A percentile compares a stretch with the other conserved stretches of the same genome.
Evolutionary conservation across 2,329 filamentous ascomycete genomes (phyloP).

Genomic region (Cladosporium halotolerans): DNA sequence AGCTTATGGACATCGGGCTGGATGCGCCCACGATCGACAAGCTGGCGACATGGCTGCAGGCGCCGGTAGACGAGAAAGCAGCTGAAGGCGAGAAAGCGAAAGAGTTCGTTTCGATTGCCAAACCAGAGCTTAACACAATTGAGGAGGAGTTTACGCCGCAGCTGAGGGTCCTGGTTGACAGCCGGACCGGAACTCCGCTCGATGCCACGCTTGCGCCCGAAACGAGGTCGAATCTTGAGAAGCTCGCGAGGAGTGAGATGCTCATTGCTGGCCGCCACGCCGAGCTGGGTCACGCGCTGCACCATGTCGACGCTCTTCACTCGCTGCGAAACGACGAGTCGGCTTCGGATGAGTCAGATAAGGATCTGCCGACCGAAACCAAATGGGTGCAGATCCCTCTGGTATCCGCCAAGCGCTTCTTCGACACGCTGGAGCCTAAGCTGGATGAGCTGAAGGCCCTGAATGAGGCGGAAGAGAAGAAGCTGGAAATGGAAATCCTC

Average conservation of each 20-base stretch:
- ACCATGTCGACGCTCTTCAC: background rate
- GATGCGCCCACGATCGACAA: conserved; percentile 63
- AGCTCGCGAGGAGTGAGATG: conserved; percentile 48
- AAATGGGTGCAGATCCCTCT: conserved; percentile 65
- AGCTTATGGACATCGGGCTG: conserved; percentile 65
- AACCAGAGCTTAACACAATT: conserved; percentile 20
- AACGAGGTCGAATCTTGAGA: conserved; percentile 58
- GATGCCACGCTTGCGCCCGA: conserved; percentile 62
- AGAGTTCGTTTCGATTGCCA: conserved; percentile 20
- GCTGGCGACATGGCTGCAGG: conserved; percentile 46
- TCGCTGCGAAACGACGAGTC: background rate
- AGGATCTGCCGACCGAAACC: conserved; percentile 15
- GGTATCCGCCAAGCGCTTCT: conserved; percentile 72
- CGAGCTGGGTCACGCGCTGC: conserved; percentile 16
- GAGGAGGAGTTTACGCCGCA: conserved; percentile 54
- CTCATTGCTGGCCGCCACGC: conserved; percentile 32
- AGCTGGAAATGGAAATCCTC: conserved; percentile 58
- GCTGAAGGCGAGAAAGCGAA: conserved; percentile 11
- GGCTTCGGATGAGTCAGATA: conserved; percentile 1
- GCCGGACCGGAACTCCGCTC: conserved; percentile 59
- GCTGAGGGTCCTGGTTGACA: conserved; percentile 62
- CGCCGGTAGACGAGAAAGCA: background rate
- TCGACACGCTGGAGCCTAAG: conserved; percentile 66
- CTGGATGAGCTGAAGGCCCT: conserved; percentile 63
- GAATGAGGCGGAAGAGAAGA: conserved; percentile 59